phyloP scores from a whole-genome alignment of 2,329 filamentous ascomycete genomes.

The Domatiomyces catenatus region DNA sequence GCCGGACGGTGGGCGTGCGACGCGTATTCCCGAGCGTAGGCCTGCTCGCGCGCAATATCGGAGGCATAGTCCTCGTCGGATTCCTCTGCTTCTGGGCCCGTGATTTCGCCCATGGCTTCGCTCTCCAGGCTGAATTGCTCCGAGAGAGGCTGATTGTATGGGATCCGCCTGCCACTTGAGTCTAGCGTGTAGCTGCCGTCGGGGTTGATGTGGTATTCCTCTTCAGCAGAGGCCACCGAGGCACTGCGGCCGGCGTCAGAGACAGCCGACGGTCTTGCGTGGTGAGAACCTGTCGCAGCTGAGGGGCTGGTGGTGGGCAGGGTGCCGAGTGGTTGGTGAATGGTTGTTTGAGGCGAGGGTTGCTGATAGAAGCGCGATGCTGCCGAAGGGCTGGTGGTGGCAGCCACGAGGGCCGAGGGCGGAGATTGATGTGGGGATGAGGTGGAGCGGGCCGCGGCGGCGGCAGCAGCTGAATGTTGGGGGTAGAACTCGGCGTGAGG shows the following conservation, averaged over 20 bases:
- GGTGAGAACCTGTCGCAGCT: conserved; percentile 1
- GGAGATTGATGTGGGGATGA: too few species aligned
- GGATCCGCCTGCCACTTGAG: conserved; percentile 44
- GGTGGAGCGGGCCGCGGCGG: conserved; percentile 10
- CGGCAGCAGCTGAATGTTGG: conserved; percentile 20
- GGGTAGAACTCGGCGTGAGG: conserved; percentile 21
- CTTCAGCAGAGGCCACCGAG: conserved; percentile 45
- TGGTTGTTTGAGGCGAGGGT: conserved; percentile 19
- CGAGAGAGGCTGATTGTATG: conserved; percentile 32
- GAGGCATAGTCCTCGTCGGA: conserved; percentile 39
- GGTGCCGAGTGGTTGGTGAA: conserved; percentile 6
- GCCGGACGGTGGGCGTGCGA: conserved; percentile 24
- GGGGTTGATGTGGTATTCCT: conserved; percentile 54
- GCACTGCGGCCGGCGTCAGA: conserved; percentile 34
- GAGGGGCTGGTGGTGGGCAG: conserved; percentile 3
- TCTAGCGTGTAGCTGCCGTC: conserved; percentile 48
- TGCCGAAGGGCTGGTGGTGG: conserved; percentile 3
- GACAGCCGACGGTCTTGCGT: not conserved
- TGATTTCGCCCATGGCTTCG: conserved; percentile 7
- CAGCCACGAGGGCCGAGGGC: not conserved
- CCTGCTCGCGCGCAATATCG: conserved; percentile 31
- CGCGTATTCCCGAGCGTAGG: conserved; percentile 17
- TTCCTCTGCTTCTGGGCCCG: conserved; percentile 30
- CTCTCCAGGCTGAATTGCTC: conserved; percentile 7
- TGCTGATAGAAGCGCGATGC: conserved; percentile 27